Percentiles rank a stretch among this genome's conserved stretches.
Conservation (phyloP, 495 filamentous ascomycete species). For the Neurospora sp. region DNA sequence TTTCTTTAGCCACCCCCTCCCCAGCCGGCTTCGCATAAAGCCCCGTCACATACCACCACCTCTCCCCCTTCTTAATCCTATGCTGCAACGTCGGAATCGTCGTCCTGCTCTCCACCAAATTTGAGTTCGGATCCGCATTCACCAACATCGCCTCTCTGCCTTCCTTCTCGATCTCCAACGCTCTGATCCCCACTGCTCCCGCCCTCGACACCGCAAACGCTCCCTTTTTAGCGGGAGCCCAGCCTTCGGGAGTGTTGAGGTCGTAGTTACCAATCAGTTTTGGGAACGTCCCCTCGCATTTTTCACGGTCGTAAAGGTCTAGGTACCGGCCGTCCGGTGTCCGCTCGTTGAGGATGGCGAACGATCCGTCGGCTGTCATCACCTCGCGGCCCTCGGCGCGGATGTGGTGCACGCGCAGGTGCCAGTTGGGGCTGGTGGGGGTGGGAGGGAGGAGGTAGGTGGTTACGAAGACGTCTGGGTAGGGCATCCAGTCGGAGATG, state of each 20-base stretch:
- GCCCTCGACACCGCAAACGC: constrained; percentile 56
- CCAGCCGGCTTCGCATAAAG: constrained; percentile 42
- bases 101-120: constrained; percentile 59
- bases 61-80: constrained; percentile 34
- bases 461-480: constrained; percentile 51
- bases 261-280: constrained; percentile 48
- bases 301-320: constrained; percentile 37
- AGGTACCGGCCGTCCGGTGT: constrained; percentile 49
- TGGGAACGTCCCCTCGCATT: constrained; percentile 38
- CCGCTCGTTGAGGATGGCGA: constrained; percentile 57
- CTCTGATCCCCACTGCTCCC: constrained; percentile 59
- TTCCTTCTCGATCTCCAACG: constrained; percentile 31
- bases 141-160: constrained; percentile 49
- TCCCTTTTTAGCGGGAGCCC: constrained; percentile 35
- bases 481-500: constrained; percentile 58
- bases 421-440: constrained; percentile 50
- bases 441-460: constrained; percentile 55
- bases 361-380: constrained; percentile 59
- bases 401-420: constrained; percentile 55
- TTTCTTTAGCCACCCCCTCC: constrained; percentile 24
- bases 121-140: constrained; percentile 69
- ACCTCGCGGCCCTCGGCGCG: constrained; percentile 43
- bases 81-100: constrained; percentile 57
- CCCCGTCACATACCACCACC: constrained; percentile 39
- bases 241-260: constrained; percentile 46